A percentile compares a stretch with the other conserved stretches of the same genome.
Conservation (phyloP, 1,139 yeast genomes). For the Sporopachydermia cereana region DNA sequence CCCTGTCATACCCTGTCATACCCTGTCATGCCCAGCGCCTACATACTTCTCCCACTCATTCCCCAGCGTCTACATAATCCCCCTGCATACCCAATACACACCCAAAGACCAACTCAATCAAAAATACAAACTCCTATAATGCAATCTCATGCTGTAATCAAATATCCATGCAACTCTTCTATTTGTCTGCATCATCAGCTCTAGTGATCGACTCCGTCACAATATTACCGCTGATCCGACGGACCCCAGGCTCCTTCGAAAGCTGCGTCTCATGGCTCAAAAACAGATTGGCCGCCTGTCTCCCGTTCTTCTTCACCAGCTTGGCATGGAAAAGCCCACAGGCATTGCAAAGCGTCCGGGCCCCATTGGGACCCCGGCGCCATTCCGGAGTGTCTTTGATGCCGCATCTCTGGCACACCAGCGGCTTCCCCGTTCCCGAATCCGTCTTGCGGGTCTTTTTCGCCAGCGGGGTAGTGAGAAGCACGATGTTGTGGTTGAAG, state of each 20-base stretch:
- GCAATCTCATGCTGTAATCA: too few relatives aligned
- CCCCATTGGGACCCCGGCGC: conserved; percentile 85
- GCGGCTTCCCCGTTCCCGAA: background rate
- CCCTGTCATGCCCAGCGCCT: too few relatives aligned
- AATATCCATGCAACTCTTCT: too few relatives aligned
- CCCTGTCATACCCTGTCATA: too few relatives aligned
- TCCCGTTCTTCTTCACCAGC: conserved; percentile 54
- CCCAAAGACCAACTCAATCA: too few relatives aligned
- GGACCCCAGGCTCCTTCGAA: background rate
- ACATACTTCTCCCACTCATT: too few relatives aligned
- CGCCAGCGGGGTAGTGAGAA: conserved; percentile 2
- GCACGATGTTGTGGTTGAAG: background rate
- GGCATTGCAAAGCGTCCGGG: conserved; percentile 76
- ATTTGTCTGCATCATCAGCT: too few relatives aligned
- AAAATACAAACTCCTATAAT: too few relatives aligned
- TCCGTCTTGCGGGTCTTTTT: background rate
- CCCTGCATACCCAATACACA: too few relatives aligned
- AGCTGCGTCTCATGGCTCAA: conserved; percentile 1
- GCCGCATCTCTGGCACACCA: conserved; percentile 54
- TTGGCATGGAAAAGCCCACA: conserved; percentile 81
- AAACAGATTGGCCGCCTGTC: conserved; percentile 34
- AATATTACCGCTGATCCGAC: conserved; percentile 4
- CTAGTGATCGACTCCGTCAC: background rate
- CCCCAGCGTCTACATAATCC: too few relatives aligned
- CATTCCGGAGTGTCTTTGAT: conserved; percentile 86